Evolutionary conservation across 2,329 filamentous ascomycete genomes (phyloP), one percentile per base, ranked within the genome.

Genomic region (Aspergillus hiratsukae): DNA sequence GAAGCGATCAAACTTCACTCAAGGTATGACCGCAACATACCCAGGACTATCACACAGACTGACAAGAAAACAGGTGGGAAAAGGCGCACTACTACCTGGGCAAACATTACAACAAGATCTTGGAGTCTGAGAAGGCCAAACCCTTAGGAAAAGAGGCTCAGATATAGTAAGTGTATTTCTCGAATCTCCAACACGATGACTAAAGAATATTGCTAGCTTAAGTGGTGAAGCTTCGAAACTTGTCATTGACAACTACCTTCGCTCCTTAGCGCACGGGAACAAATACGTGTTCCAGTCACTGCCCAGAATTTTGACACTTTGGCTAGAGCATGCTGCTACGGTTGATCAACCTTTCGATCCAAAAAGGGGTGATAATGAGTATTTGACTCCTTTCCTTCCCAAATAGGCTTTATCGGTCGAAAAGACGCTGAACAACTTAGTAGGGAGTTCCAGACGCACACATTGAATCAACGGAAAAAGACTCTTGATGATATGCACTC

Each of bases 31-130:
- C 28, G 11, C 7, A 25, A 25, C 37, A 28, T 19, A 19, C 8
- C 19, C 28, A 43, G 5, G 45, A 40, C 41, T 37, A 11, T 17
- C 2, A 3, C 41, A 48, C 8, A 17, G 23, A 48, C 55, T 64
- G 51, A 64, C 53, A 11, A 11, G 31, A 51, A n/a, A 28, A 7
- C 52, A 85, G 85, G 52, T 99, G 93, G 92, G 94, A 99, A 70
- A 97, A 97, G 73, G 92, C 91, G 0, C 93, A 97, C 70, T 99
- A 97, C 72, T 96, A 97, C 71, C 83, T 99, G 9, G 94, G 94
- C 4, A 91, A 93, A 49, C 91, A 97, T 74, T 99, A 99, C 81
- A 95, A 96, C 72, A 99, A 97, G 73, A 83, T 97, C 3, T 79
- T 97, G 3, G 93, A 97, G 66, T 90, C 91, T 0, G 91, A 97